Evolutionary conservation across 768 basidiomycete species (phyloP), one percentile per base, ranked within the genome.

Genomic region (Rossbeevera mucosa): DNA sequence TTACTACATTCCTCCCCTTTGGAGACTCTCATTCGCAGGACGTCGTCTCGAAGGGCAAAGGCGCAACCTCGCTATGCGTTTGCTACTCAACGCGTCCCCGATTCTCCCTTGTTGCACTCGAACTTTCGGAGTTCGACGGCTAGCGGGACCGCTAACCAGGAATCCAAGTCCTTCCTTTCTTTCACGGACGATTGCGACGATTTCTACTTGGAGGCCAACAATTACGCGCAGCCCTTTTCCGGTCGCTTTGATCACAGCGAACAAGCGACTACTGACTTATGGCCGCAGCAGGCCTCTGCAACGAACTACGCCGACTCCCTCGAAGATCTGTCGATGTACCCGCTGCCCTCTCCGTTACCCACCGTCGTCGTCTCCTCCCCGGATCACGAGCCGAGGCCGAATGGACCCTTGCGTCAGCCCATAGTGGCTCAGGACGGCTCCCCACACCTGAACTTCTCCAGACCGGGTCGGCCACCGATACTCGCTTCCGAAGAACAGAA

Each of bases 381-480:
- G 7, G 60, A 59, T 18, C 26, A 14, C 18, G 44, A 61, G 54
- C 9, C n/a, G 4, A 36, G 54, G 63, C 7, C 71, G 67, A 36
- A 30, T 9, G 50, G 49, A 16, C 48, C 62, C 9, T 58, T 66
- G 50, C 74, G 78, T 20, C 70, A 72, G 43, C 78, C 78, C 7
- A 74, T 80, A 30, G 66, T 74, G 38, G 28, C 59, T 14, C 53
- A 54, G 42, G 65, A 63, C 44, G 48, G 55, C 29, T 51, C 59
- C 16, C 71, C 74, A 5, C 72, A 72, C 13, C 64, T 76, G 26
- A 88, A 86, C 62, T 87, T 83, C 60, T 87, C 87, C 21, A 73
- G 84, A 45, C 84, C 85, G 43, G 76, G 78, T 48, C 77, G 79
- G 20, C 75, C 77, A 16, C 67, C 67, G 0, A 73, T 73, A 57